Evolutionary conservation across 805 yeast species (phyloP).

Genomic region (Helenozyma rhizophorensis): DNA sequence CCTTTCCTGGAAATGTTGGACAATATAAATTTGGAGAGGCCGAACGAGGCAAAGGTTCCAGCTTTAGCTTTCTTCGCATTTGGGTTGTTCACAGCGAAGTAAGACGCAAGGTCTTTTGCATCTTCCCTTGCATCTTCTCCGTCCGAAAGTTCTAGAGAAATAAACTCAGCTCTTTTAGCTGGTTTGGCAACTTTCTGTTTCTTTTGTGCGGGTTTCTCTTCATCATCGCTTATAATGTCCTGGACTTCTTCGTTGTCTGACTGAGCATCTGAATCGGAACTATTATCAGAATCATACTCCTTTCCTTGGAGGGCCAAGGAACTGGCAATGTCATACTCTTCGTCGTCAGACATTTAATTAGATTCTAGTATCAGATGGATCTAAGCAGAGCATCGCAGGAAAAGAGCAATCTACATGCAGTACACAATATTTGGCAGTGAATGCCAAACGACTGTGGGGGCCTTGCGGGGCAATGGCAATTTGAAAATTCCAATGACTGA

Average conservation of each 20-base stretch:
- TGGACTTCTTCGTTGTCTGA: slow-evolving; percentile 21
- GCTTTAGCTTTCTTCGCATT: slow-evolving; percentile 57
- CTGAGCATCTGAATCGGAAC: slow-evolving; percentile 12
- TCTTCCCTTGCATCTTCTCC: slow-evolving; percentile 35
- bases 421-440: no score
- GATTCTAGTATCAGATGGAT: no score
- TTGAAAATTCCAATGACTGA: no score
- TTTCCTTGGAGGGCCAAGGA: slow-evolving; percentile 48
- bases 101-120: slow-evolving; percentile 44
- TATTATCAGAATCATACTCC: slow-evolving; percentile 20
- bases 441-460: no score
- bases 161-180: slow-evolving; percentile 32
- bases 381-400: slow-evolving; percentile 21
- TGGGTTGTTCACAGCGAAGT: slow-evolving; percentile 39
- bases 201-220: slow-evolving; percentile 25
- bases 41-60: slow-evolving; percentile 88
- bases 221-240: slow-evolving; percentile 50
- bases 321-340: slow-evolving; percentile 59
- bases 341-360: slow-evolving; percentile 37
- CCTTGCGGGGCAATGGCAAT: no score
- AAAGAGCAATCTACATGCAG: slow-evolving; percentile 4
- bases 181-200: slow-evolving; percentile 23
- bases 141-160: slow-evolving; percentile 50
- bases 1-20: slow-evolving; percentile 79
- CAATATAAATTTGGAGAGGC: slow-evolving; percentile 69